Evolutionary conservation across 1,139 yeast genomes (phyloP), one percentile per base, ranked within the genome.

Genomic region (Pichia sp.): DNA sequence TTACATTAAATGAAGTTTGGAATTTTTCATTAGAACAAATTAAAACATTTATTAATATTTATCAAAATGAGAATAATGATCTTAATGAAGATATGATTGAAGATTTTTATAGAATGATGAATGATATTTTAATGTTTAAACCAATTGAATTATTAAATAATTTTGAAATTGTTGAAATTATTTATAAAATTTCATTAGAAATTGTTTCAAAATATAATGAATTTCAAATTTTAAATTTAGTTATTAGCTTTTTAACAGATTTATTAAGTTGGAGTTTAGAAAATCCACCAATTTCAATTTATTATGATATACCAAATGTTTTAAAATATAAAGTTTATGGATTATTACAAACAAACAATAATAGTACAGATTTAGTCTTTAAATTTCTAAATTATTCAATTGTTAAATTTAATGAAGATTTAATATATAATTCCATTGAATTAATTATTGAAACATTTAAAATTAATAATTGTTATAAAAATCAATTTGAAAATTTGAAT

Each of bases 41-140:
- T 46, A 60, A 60, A 10, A 64, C 62, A 25, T 77, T 78, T 51
- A 71, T 74, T 49, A 66, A 66, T 18, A 57, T 72, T 27, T 63
- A 71, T 43, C 49, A 42, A 18, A 40, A 38, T 25, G 33, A 31
- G 5, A 29, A 10, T 9, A 40, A 42, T 29, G 46, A 42, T n/a
- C 25, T 47, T 5, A 48, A 50, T 46, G 57, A 50, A 11, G 96
- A 88, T 63, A 74, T 87, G 36, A 72, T 90, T 48, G 96, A 90
- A 65, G 97, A 90, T 69, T 90, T 85, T 63, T 89, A 84, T 74
- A 74, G 94, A 52, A 83, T 90, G 84, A 73, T 83, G 68, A 75
- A 78, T 53, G 97, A 92, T 63, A 71, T 89, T 45, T 68, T 88
- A 48, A 83, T 85, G 83, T 87, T 78, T 63, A 86, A 75, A 63